Base-by-base conservation (phyloP, 345 rosid genomes). In the Acer yangbiense region DNA sequence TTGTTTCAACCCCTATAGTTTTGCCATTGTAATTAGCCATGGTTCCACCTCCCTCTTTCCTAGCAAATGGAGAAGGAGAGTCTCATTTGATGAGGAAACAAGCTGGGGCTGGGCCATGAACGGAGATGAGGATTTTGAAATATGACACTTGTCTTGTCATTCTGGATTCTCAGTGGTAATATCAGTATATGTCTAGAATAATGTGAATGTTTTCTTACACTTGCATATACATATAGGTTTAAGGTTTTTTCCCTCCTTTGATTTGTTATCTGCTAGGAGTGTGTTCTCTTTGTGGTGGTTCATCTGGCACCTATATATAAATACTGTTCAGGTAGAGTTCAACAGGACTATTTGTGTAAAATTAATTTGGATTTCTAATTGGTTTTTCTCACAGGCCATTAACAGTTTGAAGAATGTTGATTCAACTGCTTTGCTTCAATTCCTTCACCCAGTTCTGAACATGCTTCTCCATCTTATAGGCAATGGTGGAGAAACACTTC, bases 381-480 rank as follows among this genome's bases (percentile, higher is more conserved):
- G n/a, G 35, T 68, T 71, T 72, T 23, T 16, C 17, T 25, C 87
- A 80, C 92, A 95, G 99, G 98, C 99, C 65, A 94, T 96, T 81
- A 96, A 96, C 87, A 92, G 99, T 89, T 86, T 96, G 86, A 94
- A 96, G 92, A 92, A 96, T 73, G 99, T 92, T 71, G 98, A 96
- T 76, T 94, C 99, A 75, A 91, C 97, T 69, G 97, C 97, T 76
- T 82, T 96, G 88, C 99, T 96, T 82, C 99, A 96, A 90, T 96
- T 96, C 89, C 98, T 96, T 78, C 97, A 96, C 82, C 98, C 98
- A 61, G 85, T 94, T 82, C 85, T 96, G 74, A 96, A 94, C 82
- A 92, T 96, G 99, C 97, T 96, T 82, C 97, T 96, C 76, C 96
- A 94, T 91, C 98, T 96, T 73, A 96, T 96, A 69, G 97, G 99